A percentile compares a stretch with the other conserved stretches of the same genome.
phyloP scores from a whole-genome alignment of 176 grass and related monocot genomes.

The Avena insularis region DNA sequence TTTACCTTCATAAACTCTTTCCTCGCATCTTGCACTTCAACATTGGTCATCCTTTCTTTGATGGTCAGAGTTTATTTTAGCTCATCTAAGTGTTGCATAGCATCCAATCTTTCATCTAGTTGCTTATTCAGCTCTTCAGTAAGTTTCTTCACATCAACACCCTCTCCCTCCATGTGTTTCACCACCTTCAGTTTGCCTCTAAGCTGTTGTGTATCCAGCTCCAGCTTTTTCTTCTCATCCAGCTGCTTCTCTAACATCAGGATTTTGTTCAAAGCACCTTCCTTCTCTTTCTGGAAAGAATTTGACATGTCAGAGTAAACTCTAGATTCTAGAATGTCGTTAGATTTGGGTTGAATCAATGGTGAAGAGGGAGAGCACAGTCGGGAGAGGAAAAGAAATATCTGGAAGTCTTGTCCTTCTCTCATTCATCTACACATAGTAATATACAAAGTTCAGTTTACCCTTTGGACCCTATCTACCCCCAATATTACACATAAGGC shows the following conservation, averaged over 20 bases:
- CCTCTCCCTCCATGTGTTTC: conserved; percentile 49
- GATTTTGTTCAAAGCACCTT: conserved; percentile 44
- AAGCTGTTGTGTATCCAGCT: conserved; percentile 48
- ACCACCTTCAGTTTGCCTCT: conserved; percentile 49
- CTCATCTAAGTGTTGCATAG: conserved; percentile 48
- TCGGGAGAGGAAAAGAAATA: too few species aligned
- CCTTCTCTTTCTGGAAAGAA: conserved; percentile 50
- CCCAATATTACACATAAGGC: too few species aligned
- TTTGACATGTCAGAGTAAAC: conserved; percentile 5
- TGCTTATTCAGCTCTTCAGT: conserved; percentile 33
- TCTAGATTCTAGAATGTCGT: not conserved
- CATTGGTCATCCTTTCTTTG: conserved; percentile 50
- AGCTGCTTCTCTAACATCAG: conserved; percentile 49
- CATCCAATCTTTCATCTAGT: conserved; percentile 44
- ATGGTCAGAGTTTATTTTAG: conserved; percentile 50
- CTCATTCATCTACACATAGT: too few species aligned
- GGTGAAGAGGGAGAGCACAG: too few species aligned
- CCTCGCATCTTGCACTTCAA: conserved; percentile 50
- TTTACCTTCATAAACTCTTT: conserved; percentile 46
- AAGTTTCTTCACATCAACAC: conserved; percentile 48
- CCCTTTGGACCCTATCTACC: too few species aligned
- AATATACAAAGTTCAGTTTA: too few species aligned
- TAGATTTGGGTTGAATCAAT: too few species aligned
- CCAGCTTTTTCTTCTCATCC: conserved; percentile 53
- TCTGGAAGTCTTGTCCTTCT: too few species aligned